These are phyloP conservation scores for Populus euphratica DNA, from an alignment of 345 rosid genomes.

Conservation along the genomic window DNA sequence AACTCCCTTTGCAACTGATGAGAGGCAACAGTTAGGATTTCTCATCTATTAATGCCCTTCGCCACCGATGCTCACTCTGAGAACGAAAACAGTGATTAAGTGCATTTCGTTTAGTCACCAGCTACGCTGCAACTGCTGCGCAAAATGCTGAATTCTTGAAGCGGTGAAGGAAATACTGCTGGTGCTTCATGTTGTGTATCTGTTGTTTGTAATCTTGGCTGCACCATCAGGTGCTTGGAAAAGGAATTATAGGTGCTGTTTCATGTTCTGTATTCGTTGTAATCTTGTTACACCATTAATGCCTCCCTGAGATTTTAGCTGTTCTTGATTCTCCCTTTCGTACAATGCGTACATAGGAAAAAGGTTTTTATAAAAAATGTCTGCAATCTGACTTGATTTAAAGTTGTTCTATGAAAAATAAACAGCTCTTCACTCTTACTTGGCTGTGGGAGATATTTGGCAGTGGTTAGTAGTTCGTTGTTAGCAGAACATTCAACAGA, in stretches of 20 bases:
- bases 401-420: neutral
- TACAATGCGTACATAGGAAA: neutral
- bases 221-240: neutral
- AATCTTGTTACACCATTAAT: neutral
- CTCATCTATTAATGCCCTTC: no score
- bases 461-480: neutral
- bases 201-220: neutral
- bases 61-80: no score
- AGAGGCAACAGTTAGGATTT: no score
- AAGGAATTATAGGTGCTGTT: neutral
- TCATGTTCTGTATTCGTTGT: neutral
- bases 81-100: no score
- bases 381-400: neutral
- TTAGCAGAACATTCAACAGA: neutral
- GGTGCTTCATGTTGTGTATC: neutral
- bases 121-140: neutral
- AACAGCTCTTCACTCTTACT: neutral
- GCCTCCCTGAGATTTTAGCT: neutral
- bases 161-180: neutral
- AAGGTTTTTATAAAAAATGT: neutral
- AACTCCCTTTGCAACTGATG: no score
- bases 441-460: neutral
- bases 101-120: no score
- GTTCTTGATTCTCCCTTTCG: neutral
- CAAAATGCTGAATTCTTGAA: neutral